Evolutionary conservation across 305 asterid genomes (phyloP), one percentile per base, ranked within the genome.

Genomic region (Lippia alba): DNA sequence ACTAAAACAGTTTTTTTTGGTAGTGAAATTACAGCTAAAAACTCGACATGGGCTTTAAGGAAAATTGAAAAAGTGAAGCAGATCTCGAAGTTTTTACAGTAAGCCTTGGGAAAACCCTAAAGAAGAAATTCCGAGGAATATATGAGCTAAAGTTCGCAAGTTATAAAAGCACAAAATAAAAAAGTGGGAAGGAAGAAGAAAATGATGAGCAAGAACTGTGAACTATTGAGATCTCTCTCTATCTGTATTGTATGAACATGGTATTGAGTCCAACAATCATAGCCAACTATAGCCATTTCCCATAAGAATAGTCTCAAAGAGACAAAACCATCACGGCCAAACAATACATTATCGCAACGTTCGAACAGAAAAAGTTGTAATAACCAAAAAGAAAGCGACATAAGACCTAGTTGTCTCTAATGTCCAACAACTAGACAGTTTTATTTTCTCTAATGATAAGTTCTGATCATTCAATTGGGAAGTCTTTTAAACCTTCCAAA

Each of bases 151-250:
- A 77, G 80, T 58, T 48, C 63, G 64, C 32, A 62, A 72, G 71
- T 67, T 74, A 69, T 2, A 44, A 44, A 44, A 3, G 49, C 41
- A 36, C 6, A 36, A 8, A 4, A 44, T 8, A 44, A 44, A 71
- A 56, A 34, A 57, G 65, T 66, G 74, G 74, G 67, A 73, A 39
- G 51, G 64, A 68, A 34, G 66, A 72, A 78, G 78, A 77, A 65
- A 72, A 82, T 85, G 83, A 84, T 75, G 84, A 82, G 86, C 81
- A 73, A 85, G 83, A 79, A 84, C 78, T 75, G 73, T 75, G 74
- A 74, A 66, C 79, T 79, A 62, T 78, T 56, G 75, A 69, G 82
- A 74, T 85, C 89, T 87, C 82, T 51, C n/a, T n/a, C n/a, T n/a
- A 67, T 30, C 61, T 56, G 3, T 24, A 24, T 24, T 24, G 30